Percentiles rank a stretch among this genome's conserved stretches.
Conservation (phyloP, 352 stramenopile genomes). For the Phytophthora parvispora region DNA sequence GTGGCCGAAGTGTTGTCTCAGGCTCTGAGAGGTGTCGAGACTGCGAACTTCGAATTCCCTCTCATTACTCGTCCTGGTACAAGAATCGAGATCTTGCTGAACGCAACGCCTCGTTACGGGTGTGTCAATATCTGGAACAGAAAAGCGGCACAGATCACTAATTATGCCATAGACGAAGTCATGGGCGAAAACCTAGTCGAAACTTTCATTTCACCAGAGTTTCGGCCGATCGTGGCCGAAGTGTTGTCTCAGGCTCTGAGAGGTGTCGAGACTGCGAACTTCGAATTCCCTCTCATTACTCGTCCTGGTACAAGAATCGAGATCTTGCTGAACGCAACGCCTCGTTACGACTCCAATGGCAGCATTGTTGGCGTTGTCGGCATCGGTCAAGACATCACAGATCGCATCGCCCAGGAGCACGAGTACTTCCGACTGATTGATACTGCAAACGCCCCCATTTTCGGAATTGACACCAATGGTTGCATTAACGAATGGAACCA, state of each 20-base stretch:
- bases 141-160: conserved; percentile 91
- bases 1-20: conserved; percentile 81
- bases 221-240: conserved; percentile 75
- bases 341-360: conserved; percentile 53
- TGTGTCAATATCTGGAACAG: conserved; percentile 91
- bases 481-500: conserved; percentile 91
- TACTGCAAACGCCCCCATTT: conserved; percentile 86
- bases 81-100: conserved; percentile 59
- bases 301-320: conserved; percentile 67
- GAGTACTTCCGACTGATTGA: conserved; percentile 84
- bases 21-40: conserved; percentile 75
- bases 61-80: conserved; percentile 79
- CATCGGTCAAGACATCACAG: conserved; percentile 72
- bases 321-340: conserved; percentile 51
- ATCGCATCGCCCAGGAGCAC: conserved; percentile 86
- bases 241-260: conserved; percentile 79
- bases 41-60: conserved; percentile 92
- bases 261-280: conserved; percentile 88
- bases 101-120: conserved; percentile 45
- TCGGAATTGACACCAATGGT: conserved; percentile 86
- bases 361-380: conserved; percentile 81
- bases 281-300: conserved; percentile 91
- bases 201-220: conserved; percentile 90
- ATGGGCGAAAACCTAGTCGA: conserved; percentile 88
- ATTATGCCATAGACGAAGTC: conserved; percentile 89